A percentile compares a stretch with the other conserved stretches of the same genome.
Evolutionary conservation across 2,329 filamentous ascomycete genomes (phyloP).

Genomic region (Xylariaceae sp.): DNA sequence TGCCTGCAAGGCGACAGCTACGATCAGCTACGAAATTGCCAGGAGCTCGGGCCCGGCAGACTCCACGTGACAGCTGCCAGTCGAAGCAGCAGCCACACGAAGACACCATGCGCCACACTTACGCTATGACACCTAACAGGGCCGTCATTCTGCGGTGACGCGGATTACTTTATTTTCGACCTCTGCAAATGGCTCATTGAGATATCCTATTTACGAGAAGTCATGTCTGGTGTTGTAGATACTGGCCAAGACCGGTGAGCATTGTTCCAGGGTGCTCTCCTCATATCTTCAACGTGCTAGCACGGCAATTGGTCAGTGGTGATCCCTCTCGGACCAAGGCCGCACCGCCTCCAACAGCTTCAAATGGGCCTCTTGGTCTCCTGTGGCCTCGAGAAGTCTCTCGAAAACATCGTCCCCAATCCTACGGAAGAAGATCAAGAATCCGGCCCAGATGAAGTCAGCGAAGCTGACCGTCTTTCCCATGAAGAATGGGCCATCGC

Average conservation of each 20-base stretch:
- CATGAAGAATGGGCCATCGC: slow-evolving; percentile 52
- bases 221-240: too few species aligned
- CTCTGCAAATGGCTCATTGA: too few species aligned
- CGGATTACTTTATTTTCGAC: too few species aligned
- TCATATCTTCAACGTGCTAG: background rate
- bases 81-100: background rate
- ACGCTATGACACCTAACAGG: too few species aligned
- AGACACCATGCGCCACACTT: too few species aligned
- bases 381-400: slow-evolving; percentile 28
- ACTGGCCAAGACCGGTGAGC: too few species aligned
- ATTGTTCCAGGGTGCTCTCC: too few species aligned
- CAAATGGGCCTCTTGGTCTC: slow-evolving; percentile 30
- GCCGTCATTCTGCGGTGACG: too few species aligned
- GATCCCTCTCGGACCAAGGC: slow-evolving; percentile 33
- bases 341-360: slow-evolving; percentile 32
- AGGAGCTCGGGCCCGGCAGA: background rate
- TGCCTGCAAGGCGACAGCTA: slow-evolving; percentile 11
- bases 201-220: too few species aligned
- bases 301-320: slow-evolving; percentile 19
- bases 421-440: slow-evolving; percentile 28
- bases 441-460: slow-evolving; percentile 49
- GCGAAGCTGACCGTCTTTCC: slow-evolving; percentile 49
- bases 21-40: background rate
- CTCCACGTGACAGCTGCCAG: background rate
- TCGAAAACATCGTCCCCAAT: slow-evolving; percentile 28